Evolutionary conservation across 2,329 filamentous ascomycete species (phyloP).

Genomic region (Amylocarpus encephaloides): DNA sequence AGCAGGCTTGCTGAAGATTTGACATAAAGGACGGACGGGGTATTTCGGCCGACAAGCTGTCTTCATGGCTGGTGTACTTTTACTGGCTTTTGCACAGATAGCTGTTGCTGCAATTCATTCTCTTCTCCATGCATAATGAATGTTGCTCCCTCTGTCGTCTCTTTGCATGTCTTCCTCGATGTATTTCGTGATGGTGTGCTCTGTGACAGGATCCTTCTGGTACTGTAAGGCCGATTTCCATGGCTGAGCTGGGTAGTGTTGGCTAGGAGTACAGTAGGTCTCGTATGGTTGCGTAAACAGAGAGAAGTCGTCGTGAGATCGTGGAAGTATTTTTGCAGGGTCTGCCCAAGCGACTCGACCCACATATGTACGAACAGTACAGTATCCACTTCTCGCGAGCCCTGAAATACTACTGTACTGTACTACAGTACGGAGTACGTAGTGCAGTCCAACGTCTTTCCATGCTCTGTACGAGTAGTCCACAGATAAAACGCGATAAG

Average conservation of each 20-base stretch:
- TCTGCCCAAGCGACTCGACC: background rate
- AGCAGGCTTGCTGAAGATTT: conserved; percentile 14
- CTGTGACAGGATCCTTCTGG: too few species aligned
- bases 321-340: background rate
- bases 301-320: too few species aligned
- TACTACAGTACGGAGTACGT: conserved; percentile 2
- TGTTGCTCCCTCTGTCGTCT: background rate
- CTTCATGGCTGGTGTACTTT: conserved; percentile 8
- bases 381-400: conserved; percentile 8
- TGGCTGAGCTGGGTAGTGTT: too few species aligned
- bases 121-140: background rate
- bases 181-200: too few species aligned
- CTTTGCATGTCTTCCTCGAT: too few species aligned
- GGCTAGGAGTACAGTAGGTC: too few species aligned
- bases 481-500: background rate
- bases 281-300: too few species aligned
- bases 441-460: conserved; percentile 1
- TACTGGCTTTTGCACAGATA: conserved; percentile 7
- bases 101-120: conserved; percentile 7
- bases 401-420: too few species aligned
- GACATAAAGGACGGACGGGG: conserved; percentile 2
- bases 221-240: too few species aligned
- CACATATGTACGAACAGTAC: too few species aligned
- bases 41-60: background rate
- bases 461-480: background rate